These are phyloP conservation scores for Globisporangium paddicum DNA, from an alignment of 352 stramenopile genomes.

Conservation along the genomic window DNA sequence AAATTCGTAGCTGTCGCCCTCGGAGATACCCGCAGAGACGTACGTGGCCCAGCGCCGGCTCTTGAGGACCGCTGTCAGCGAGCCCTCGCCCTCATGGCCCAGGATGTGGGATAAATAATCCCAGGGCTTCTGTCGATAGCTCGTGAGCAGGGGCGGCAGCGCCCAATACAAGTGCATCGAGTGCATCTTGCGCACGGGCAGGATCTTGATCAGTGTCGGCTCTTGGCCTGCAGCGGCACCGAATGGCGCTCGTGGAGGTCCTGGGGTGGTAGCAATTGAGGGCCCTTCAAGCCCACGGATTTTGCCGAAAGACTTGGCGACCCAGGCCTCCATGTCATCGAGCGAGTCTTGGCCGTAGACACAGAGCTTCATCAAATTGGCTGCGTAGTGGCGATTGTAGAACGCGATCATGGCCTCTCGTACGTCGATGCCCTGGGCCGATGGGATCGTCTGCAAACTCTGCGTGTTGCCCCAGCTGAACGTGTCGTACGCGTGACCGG, in stretches of 20 bases:
- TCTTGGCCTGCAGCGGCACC: constrained; percentile 22
- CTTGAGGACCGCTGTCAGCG: constrained; percentile 36
- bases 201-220: constrained; percentile 30
- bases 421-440: constrained; percentile 38
- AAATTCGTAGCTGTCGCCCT: constrained; percentile 55
- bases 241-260: constrained; percentile 17
- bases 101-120: constrained; percentile 46
- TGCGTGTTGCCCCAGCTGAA: constrained; percentile 81
- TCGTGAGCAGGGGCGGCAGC: constrained; percentile 33
- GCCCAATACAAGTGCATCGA: constrained; percentile 45
- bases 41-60: constrained; percentile 34
- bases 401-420: constrained; percentile 49
- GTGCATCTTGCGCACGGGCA: constrained; percentile 44
- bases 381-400: constrained; percentile 53
- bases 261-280: background rate
- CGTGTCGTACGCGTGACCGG: constrained; percentile 52
- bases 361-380: constrained; percentile 63
- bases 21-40: constrained; percentile 39
- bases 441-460: constrained; percentile 40
- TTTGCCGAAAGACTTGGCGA: constrained; percentile 40
- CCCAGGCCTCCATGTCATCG: constrained; percentile 50
- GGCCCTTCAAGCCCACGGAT: constrained; percentile 19
- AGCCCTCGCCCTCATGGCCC: constrained; percentile 47
- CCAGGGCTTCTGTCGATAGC: constrained; percentile 49
- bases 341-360: constrained; percentile 60